Evolutionary conservation across 2,329 filamentous ascomycete genomes (phyloP).

Genomic region (Alternaria novae-zelandiae): DNA sequence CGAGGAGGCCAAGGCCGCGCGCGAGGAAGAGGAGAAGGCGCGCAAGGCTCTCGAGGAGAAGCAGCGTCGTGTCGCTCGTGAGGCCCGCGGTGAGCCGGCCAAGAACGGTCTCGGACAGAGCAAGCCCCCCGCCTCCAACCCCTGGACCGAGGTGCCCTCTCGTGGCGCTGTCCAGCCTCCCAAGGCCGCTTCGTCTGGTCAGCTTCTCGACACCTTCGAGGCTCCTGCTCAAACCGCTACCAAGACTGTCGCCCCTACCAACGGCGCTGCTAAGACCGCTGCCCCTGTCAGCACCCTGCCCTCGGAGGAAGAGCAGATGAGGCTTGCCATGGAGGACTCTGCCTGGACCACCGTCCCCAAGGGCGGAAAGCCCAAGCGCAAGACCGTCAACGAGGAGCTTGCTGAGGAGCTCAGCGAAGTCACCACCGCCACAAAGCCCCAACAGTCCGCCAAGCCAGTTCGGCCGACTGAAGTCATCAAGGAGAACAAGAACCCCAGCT

Average conservation of each 20-base stretch:
- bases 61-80: conserved; percentile 80
- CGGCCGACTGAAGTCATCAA: conserved; percentile 30
- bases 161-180: conserved; percentile 30
- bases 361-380: conserved; percentile 61
- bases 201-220: conserved; percentile 61
- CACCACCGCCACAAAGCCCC: conserved; percentile 19
- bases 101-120: conserved; percentile 72
- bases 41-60: conserved; percentile 79
- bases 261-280: conserved; percentile 51
- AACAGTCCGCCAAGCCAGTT: conserved; percentile 30
- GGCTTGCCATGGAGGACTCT: conserved; percentile 55
- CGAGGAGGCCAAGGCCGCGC: conserved; percentile 76
- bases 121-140: conserved; percentile 57
- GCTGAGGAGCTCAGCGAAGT: conserved; percentile 50
- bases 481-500: conserved; percentile 39
- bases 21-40: conserved; percentile 79
- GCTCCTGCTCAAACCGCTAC: conserved; percentile 50
- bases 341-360: conserved; percentile 68
- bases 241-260: conserved; percentile 41
- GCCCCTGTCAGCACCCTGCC: conserved; percentile 57
- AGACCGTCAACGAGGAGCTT: conserved; percentile 51
- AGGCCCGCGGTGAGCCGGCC: conserved; percentile 80
- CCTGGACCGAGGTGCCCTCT: conserved; percentile 57
- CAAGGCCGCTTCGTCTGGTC: conserved; percentile 28
- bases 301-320: conserved; percentile 68